Conservation (phyloP, 2,329 filamentous ascomycete genomes). For the Talaromyces sp. region DNA sequence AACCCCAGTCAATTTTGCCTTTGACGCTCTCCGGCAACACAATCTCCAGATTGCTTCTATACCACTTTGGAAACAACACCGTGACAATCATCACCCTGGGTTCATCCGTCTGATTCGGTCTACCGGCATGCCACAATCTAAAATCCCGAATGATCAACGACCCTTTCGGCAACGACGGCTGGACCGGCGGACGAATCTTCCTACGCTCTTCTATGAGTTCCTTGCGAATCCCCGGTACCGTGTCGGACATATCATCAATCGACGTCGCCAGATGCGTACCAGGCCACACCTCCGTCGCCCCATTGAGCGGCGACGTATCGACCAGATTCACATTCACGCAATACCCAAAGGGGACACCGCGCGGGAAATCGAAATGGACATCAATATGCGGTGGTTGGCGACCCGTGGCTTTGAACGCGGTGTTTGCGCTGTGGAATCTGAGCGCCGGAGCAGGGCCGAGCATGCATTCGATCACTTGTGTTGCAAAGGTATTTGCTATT, state of each 20-base stretch:
- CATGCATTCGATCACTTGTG: slow-evolving; percentile 34
- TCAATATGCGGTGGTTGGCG: slow-evolving; percentile 45
- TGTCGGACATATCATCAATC: slow-evolving; percentile 24
- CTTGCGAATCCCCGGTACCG: slow-evolving; percentile 29
- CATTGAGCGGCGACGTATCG: slow-evolving; percentile 45
- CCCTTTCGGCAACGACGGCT: slow-evolving; percentile 43
- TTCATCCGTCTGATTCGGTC: slow-evolving; percentile 44
- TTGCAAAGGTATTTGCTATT: slow-evolving; percentile 39
- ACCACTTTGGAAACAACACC: slow-evolving; percentile 40
- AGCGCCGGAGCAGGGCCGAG: slow-evolving; percentile 37
- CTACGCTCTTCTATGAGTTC: slow-evolving; percentile 33
- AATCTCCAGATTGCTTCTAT: slow-evolving; percentile 31
- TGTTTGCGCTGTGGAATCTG: slow-evolving; percentile 41
- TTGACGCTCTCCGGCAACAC: slow-evolving; percentile 30
- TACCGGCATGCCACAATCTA: slow-evolving; percentile 50
- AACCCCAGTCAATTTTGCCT: slow-evolving; percentile 33
- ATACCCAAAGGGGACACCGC: slow-evolving; percentile 46
- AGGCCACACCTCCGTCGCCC: slow-evolving; percentile 51
- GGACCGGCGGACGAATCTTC: slow-evolving; percentile 34
- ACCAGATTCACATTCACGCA: slow-evolving; percentile 49
- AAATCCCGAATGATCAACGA: slow-evolving; percentile 47
- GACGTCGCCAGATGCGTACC: slow-evolving; percentile 45
- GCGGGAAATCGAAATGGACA: slow-evolving; percentile 47
- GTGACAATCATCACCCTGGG: slow-evolving; percentile 47
- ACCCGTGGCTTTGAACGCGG: slow-evolving; percentile 35